Base-by-base conservation (phyloP, 345 rosid species). In the Excoecaria agallocha region DNA sequence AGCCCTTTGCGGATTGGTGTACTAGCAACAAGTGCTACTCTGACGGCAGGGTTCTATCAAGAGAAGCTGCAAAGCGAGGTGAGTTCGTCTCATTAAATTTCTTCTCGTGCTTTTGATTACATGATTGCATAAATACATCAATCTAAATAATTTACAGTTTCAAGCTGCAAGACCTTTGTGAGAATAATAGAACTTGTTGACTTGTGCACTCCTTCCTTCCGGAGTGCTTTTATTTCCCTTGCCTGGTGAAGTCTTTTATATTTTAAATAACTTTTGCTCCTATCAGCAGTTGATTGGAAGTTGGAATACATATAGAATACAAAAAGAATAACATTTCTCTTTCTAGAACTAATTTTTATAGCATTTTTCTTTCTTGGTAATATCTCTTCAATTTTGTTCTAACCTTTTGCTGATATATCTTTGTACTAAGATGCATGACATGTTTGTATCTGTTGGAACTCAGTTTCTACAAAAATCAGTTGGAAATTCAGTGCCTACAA, bases 21-120 rank as follows among this genome's bases (percentile, higher is more conserved):
- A 74, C 84, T 86, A 0, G 86, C 75, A 9, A 73, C 84, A 1
- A 75, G 74, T 76, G 78, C 85, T 12, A 82, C 73, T 67, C 59
- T 86, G 76, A 59, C 45, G 20, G 86, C 86, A 22, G 86, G 85
- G 15, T 81, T 85, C 83, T 87, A 85, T 79, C 90, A 83, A 78
- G 84, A 87, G 70, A 81, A 83, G 58, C 81, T 87, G 62, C 85
- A 74, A 71, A 51, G 60, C 41, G 85, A 83, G 88, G 88, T 84
- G 82, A 60, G 76, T 55, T 70, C 50, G 15, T 77, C 22, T 51
- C 49, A 22, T 46, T 63, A 25, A 48, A 4, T 71, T 77, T 61
- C 54, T 15, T 25, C 60, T 60, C 59, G 12, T 59, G 5, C 49
- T 65, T 78, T 57, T 12, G 55, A 60, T 43, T 37, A 69, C 4